phyloP scores from a whole-genome alignment of 163 green algal genomes.

The Prototheca stagnorum region DNA sequence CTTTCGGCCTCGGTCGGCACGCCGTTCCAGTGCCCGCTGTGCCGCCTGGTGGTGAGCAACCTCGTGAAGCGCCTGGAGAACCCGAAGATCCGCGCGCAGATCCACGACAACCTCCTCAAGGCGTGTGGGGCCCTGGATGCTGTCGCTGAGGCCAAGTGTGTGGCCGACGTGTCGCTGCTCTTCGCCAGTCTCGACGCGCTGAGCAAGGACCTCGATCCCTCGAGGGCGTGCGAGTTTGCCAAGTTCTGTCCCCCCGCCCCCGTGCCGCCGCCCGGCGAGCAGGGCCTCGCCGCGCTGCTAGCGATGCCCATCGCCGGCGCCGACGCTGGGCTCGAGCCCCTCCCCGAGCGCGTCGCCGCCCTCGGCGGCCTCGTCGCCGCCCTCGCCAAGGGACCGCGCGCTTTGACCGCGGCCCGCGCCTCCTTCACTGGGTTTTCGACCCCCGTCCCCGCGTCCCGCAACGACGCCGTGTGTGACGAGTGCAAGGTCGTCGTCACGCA shows the following conservation, averaged over 20 bases:
- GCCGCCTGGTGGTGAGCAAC: constrained; percentile 4
- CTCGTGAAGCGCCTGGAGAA: constrained; percentile 13
- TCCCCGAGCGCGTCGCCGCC: too few species aligned
- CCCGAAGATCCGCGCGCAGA: constrained; percentile 3
- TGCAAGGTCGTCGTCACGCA: constrained; percentile 24
- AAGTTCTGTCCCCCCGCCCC: constrained; percentile 4
- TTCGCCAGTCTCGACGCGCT: constrained; percentile 14
- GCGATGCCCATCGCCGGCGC: too few species aligned
- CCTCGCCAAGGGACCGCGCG: too few species aligned
- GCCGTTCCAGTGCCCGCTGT: constrained; percentile 18
- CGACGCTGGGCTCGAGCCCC: too few species aligned
- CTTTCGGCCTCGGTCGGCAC: background rate
- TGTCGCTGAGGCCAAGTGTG: constrained; percentile 6
- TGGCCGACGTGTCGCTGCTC: constrained; percentile 6
- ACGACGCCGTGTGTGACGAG: constrained; percentile 11
- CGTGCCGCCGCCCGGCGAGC: background rate
- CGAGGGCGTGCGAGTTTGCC: constrained; percentile 9
- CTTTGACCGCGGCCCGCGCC: too few species aligned
- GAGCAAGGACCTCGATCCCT: constrained; percentile 14
- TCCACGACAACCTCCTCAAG: constrained; percentile 2
- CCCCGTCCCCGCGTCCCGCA: background rate
- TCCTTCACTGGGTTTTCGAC: background rate
- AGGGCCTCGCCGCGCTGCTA: background rate
- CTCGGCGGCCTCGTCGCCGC: too few species aligned
- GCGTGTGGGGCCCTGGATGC: constrained; percentile 11